These are phyloP conservation scores for Populus simonii DNA, from an alignment of 345 rosid genomes.

Conservation along the genomic window DNA sequence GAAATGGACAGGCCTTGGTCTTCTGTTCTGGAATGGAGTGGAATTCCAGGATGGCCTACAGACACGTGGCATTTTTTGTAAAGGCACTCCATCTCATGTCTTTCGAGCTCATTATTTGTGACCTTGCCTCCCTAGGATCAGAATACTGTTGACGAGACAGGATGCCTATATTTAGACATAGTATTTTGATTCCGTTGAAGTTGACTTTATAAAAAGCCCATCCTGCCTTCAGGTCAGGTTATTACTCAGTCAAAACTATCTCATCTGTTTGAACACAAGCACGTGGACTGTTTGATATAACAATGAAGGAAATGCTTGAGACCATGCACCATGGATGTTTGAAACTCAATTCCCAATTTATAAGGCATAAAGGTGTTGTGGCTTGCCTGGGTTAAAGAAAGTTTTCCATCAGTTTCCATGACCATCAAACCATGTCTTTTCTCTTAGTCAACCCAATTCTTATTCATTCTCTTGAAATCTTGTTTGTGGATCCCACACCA, in stretches of 20 bases:
- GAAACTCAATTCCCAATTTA: not conserved
- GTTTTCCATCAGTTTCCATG: not conserved
- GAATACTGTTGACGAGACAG: not conserved
- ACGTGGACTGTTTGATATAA: not conserved
- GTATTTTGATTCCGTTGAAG: not conserved
- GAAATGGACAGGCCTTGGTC: not conserved
- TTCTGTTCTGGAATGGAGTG: not conserved
- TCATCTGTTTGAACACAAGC: not conserved
- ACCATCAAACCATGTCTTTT: not conserved
- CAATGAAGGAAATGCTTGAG: not conserved
- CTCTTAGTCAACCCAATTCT: not conserved
- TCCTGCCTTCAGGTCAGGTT: not conserved
- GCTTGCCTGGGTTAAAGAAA: not conserved
- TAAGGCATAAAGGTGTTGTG: not conserved
- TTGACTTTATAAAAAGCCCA: not conserved
- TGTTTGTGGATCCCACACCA: not conserved
- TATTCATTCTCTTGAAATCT: not conserved
- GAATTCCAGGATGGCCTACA: not conserved
- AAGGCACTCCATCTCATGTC: not conserved
- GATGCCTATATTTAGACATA: not conserved
- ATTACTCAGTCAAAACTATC: not conserved
- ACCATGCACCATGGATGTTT: not conserved
- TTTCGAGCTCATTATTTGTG: not conserved
- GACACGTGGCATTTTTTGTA: not conserved
- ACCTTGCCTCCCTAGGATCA: not conserved